Evolutionary conservation across 352 stramenopile genomes (phyloP), one percentile per base, ranked within the genome.

Genomic region (Globisporangium abappressorium): DNA sequence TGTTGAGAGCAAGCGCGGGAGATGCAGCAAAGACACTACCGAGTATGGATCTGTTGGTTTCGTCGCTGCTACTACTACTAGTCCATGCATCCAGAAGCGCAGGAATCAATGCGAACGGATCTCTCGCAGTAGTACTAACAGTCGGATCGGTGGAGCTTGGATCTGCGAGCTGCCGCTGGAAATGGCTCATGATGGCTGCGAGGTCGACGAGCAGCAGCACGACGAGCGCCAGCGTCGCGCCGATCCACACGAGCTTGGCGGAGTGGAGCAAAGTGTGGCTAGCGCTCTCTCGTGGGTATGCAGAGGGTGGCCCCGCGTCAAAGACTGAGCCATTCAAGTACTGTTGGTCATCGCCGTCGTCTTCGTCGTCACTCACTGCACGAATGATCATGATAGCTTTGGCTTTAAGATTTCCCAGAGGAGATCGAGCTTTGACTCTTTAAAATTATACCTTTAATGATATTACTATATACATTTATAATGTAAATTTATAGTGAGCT

Each of bases 371-470:
- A 62, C 76, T 90, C 30, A 77, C 80, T 1, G 86, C 82, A 22
- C 86, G 86, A 60, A 94, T 80, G 77, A 94, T 94, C 86, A 94
- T 94, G 18, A 9, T 12, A 14, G 20, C 12, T 56, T 55, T 26
- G 47, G n/a, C 18, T 47, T 47, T 14, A 8, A n/a, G 41, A 0
- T 22, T 49, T 3, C 2, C 18, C 30, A 33, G 41, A n/a, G 41
- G 12, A 8, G 15, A n/a, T 47, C 20, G 41, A n/a, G 14, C 5
- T 47, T 46, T 4, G 14, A 47, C 41, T 47, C 41, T 47, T 47
- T 9, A 5, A 47, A 7, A n/a, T n/a, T 20, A 26, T 26, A 26
- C 24, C 0, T 26, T 26, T 26, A 26, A 26, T 26, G 24, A 26
- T 26, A 26, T 26, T 26, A 26, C 0, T 26, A 26, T 1, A 26